phyloP scores from a whole-genome alignment of 306 rosid species.

The Cucurbita argyrosperma region DNA sequence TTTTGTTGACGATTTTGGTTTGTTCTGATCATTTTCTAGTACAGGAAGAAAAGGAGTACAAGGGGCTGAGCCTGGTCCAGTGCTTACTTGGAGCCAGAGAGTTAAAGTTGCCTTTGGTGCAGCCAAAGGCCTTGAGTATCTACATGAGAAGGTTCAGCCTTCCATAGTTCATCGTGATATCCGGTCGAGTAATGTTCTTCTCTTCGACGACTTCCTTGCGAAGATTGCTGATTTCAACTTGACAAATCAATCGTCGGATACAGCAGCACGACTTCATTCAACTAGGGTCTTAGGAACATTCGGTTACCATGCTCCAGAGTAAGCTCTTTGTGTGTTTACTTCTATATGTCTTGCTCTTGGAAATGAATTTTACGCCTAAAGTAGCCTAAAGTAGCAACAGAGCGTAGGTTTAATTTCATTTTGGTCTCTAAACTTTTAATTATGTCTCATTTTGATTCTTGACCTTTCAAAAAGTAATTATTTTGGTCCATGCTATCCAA shows the following conservation, averaged over 20 bases:
- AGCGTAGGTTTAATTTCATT: not conserved
- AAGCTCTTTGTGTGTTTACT: slow-evolving; percentile 12
- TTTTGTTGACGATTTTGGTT: not conserved
- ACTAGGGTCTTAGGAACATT: slow-evolving; percentile 97
- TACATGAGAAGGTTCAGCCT: slow-evolving; percentile 89
- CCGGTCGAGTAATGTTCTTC: slow-evolving; percentile 85
- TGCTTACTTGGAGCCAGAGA: slow-evolving; percentile 67
- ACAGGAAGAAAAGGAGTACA: slow-evolving; percentile 95
- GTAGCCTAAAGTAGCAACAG: not conserved
- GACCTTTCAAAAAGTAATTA: not conserved
- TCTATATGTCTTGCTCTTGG: not conserved
- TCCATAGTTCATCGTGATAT: slow-evolving; percentile 82
- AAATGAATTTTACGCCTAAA: not conserved
- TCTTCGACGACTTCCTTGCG: slow-evolving; percentile 53
- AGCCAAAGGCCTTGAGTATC: slow-evolving; percentile 85
- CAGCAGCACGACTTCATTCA: slow-evolving; percentile 84
- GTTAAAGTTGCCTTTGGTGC: slow-evolving; percentile 85
- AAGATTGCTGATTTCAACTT: slow-evolving; percentile 86
- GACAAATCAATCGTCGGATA: slow-evolving; percentile 82
- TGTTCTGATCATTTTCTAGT: slow-evolving; percentile 11
- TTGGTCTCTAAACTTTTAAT: not conserved
- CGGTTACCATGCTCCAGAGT: slow-evolving; percentile 99
- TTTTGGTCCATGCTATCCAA: not conserved
- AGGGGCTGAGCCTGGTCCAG: slow-evolving; percentile 97
- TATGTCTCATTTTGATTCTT: not conserved